Evolutionary conservation across 495 filamentous ascomycete genomes (phyloP).

Genomic region (Trichocladium antarcticum): DNA sequence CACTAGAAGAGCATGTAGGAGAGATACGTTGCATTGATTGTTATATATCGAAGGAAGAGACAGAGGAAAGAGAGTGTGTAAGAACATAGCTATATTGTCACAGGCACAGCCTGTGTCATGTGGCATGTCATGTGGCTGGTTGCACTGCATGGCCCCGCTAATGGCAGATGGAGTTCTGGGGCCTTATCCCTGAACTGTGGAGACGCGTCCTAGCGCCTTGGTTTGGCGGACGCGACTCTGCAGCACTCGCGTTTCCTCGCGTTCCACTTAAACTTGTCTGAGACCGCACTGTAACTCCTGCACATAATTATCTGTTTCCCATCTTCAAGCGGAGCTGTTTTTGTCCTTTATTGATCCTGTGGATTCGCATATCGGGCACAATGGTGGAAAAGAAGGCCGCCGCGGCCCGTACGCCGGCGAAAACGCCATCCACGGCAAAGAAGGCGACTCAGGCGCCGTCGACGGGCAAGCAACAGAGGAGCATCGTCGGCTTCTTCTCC

Average conservation of each 20-base stretch:
- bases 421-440: constrained; percentile 31
- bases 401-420: constrained; percentile 33
- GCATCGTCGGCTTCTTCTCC: constrained; percentile 79
- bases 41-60: too few relatives aligned
- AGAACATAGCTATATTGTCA: too few relatives aligned
- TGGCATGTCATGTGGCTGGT: too few relatives aligned
- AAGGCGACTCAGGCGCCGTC: constrained; percentile 29
- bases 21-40: too few relatives aligned
- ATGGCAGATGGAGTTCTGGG: too few relatives aligned
- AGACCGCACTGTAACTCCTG: neutral
- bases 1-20: too few relatives aligned
- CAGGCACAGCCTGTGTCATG: too few relatives aligned
- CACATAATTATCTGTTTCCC: neutral
- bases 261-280: constrained; percentile 10
- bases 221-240: constrained; percentile 10
- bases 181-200: neutral
- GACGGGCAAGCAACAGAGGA: constrained; percentile 60
- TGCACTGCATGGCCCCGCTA: too few relatives aligned
- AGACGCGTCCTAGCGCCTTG: neutral
- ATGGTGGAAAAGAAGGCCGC: constrained; percentile 24
- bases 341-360: neutral
- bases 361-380: neutral
- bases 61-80: too few relatives aligned
- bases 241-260: constrained; percentile 13
- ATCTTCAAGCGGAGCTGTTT: neutral